Evolutionary conservation across 208 protist genomes (phyloP).

Genomic region (Crithidia fasciculata): DNA sequence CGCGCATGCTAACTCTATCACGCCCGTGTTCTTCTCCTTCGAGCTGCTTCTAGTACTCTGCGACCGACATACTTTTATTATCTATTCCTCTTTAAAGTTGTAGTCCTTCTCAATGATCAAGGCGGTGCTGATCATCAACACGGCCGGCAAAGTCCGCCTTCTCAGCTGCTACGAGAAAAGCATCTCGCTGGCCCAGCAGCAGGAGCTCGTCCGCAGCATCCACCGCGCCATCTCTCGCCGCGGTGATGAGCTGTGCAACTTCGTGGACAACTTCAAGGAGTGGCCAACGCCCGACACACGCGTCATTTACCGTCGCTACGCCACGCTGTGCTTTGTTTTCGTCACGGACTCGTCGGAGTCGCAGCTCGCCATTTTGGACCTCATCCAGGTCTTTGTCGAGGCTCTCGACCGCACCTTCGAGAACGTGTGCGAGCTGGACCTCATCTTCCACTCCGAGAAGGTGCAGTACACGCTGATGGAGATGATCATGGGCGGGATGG

Average conservation of each 20-base stretch:
- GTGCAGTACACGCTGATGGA: constrained; percentile 97
- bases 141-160: constrained; percentile 96
- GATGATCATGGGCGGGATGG: constrained; percentile 98
- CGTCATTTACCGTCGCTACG: constrained; percentile 97
- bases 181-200: constrained; percentile 67
- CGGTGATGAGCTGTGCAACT: constrained; percentile 96
- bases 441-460: constrained; percentile 99
- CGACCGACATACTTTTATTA: neutral
- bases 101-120: constrained; percentile 92
- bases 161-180: constrained; percentile 96
- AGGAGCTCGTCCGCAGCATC: constrained; percentile 92
- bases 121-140: constrained; percentile 97
- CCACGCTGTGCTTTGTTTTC: constrained; percentile 98
- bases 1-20: too few species aligned
- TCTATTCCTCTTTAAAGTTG: neutral
- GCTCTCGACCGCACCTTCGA: constrained; percentile 97
- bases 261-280: constrained; percentile 92
- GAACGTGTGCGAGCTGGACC: constrained; percentile 98
- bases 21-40: too few species aligned
- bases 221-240: constrained; percentile 93
- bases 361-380: constrained; percentile 97
- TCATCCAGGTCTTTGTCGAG: constrained; percentile 98
- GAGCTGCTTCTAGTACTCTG: too few species aligned
- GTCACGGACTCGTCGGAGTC: constrained; percentile 96
- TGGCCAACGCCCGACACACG: constrained; percentile 96